A percentile compares a stretch with the other conserved stretches of the same genome.
phyloP scores from a whole-genome alignment of 306 rosid species.

The Vigna unguiculata region DNA sequence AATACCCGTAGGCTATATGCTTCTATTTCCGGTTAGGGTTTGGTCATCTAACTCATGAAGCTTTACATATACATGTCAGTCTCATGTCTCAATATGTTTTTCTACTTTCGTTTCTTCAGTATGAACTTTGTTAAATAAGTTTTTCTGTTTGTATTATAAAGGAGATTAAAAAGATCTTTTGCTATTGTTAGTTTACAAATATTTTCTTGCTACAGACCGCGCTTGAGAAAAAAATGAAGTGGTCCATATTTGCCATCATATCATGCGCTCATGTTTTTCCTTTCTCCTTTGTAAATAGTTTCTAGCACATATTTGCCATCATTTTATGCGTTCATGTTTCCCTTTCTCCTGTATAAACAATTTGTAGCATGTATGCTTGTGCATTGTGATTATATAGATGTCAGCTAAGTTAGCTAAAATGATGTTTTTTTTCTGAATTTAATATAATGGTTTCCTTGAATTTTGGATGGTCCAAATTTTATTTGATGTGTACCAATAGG shows the following conservation, averaged over 20 bases:
- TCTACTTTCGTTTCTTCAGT: neutral
- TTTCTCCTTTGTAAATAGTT: slow-evolving; percentile 18
- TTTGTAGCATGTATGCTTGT: slow-evolving; percentile 13
- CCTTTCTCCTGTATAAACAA: slow-evolving; percentile 10
- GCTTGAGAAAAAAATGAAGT: slow-evolving; percentile 24
- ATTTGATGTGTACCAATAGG: neutral
- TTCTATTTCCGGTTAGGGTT: neutral
- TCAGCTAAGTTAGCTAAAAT: neutral
- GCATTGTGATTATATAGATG: neutral
- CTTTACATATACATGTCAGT: neutral
- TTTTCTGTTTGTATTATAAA: slow-evolving; percentile 13
- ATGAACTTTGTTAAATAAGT: neutral
- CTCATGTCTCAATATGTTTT: slow-evolving; percentile 2
- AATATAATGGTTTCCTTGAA: neutral
- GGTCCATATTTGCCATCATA: slow-evolving; percentile 1
- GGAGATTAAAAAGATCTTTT: slow-evolving; percentile 17
- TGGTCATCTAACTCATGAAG: neutral
- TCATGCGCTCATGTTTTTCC: neutral
- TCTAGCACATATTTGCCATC: slow-evolving; percentile 7
- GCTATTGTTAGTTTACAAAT: neutral
- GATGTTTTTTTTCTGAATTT: slow-evolving; percentile 2
- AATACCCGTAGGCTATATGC: neutral
- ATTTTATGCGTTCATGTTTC: neutral
- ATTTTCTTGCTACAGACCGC: neutral
- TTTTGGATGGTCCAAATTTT: slow-evolving; percentile 1